A percentile compares a stretch with the other conserved stretches of the same genome.
Evolutionary conservation across 139 green algal genomes (phyloP).

Genomic region (Volvox africanus): DNA sequence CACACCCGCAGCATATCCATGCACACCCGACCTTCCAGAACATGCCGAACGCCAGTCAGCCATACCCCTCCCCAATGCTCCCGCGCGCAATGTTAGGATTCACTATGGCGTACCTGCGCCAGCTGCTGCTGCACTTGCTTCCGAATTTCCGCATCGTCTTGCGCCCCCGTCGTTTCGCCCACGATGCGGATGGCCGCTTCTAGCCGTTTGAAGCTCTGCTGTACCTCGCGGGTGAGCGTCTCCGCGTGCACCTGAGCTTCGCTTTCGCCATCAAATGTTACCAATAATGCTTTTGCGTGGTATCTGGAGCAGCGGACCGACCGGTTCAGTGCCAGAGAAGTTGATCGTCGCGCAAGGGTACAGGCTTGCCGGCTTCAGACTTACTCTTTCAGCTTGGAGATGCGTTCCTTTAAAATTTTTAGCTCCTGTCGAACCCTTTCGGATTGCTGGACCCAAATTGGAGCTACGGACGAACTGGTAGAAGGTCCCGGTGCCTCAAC

Average conservation of each 20-base stretch:
- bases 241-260: constrained; percentile 55
- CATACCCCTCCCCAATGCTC: neutral
- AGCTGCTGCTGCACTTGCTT: constrained; percentile 87
- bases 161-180: neutral
- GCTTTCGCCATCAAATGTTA: constrained; percentile 70
- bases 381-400: constrained; percentile 73
- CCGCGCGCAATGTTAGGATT: neutral
- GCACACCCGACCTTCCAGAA: no score
- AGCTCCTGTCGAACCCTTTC: constrained; percentile 70
- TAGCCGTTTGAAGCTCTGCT: constrained; percentile 62
- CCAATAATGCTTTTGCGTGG: constrained; percentile 69
- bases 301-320: constrained; percentile 41
- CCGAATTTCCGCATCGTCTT: constrained; percentile 57
- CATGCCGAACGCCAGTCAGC: no score
- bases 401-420: constrained; percentile 63
- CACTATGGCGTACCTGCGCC: constrained; percentile 54
- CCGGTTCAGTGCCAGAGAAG: neutral
- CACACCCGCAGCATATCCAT: no score
- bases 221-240: constrained; percentile 68
- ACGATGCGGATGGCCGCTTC: constrained; percentile 67
- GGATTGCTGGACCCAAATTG: constrained; percentile 66
- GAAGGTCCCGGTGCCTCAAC: constrained; percentile 54
- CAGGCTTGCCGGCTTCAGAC: neutral
- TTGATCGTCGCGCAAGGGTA: neutral
- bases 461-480: constrained; percentile 33